Percentiles rank a stretch among this genome's conserved stretches.
Conservation (phyloP, 2,329 filamentous ascomycete genomes). For the Lecanoromycetidae sp. region DNA sequence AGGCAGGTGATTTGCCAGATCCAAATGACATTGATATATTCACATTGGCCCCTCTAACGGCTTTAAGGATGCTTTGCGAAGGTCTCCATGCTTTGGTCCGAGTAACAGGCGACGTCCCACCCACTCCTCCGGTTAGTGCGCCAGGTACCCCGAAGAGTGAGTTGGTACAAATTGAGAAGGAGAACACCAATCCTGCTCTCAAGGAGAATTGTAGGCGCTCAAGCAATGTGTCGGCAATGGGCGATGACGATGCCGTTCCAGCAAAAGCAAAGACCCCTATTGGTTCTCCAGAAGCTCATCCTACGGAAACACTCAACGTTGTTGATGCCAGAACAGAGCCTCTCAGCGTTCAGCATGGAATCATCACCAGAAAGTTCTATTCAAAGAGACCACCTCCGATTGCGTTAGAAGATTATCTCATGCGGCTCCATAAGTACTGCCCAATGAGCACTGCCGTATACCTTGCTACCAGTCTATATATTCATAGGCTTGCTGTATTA, state of each 20-base stretch:
- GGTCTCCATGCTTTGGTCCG: slow-evolving; percentile 45
- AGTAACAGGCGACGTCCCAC: slow-evolving; percentile 51
- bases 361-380: slow-evolving; percentile 87
- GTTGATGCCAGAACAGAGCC: slow-evolving; percentile 57
- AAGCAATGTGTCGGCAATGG: neutral
- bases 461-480: slow-evolving; percentile 77
- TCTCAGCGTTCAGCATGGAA: slow-evolving; percentile 64
- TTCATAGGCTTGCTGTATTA: slow-evolving; percentile 66
- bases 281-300: slow-evolving; percentile 39
- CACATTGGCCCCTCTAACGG: slow-evolving; percentile 57
- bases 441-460: slow-evolving; percentile 91
- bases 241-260: slow-evolving; percentile 24
- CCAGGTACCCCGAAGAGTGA: slow-evolving; percentile 33
- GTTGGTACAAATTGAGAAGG: slow-evolving; percentile 44
- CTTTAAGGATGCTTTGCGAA: slow-evolving; percentile 66
- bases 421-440: slow-evolving; percentile 78
- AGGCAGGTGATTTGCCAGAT: slow-evolving; percentile 4
- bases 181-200: slow-evolving; percentile 25
- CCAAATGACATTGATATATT: slow-evolving; percentile 51
- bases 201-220: neutral
- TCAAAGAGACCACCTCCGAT: slow-evolving; percentile 79
- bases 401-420: slow-evolving; percentile 68
- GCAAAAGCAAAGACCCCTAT: slow-evolving; percentile 27
- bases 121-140: slow-evolving; percentile 55
- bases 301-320: slow-evolving; percentile 32